Percentiles rank a stretch among this genome's conserved stretches.
These are phyloP conservation scores for Aphanomyces invadans DNA, from an alignment of 352 stramenopile genomes.

Conservation along the genomic window DNA sequence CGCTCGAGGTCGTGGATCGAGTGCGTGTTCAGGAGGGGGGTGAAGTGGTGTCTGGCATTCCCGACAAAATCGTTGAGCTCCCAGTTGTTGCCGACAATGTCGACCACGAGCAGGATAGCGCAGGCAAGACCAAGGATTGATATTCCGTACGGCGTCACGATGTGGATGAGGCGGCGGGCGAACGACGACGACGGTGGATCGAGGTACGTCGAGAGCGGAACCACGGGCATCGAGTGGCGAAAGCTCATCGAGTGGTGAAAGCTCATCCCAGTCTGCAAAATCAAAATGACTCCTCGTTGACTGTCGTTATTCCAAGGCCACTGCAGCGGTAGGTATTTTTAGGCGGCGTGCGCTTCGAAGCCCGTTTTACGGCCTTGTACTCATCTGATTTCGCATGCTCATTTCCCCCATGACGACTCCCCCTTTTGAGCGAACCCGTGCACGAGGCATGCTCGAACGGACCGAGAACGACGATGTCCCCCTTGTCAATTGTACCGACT, in stretches of 20 bases:
- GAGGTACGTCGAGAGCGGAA: not conserved
- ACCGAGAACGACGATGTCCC: too few species aligned
- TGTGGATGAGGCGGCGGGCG: not conserved
- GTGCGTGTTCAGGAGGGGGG: constrained; percentile 1
- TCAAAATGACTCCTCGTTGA: not conserved
- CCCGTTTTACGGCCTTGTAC: too few species aligned
- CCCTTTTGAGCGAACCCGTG: too few species aligned
- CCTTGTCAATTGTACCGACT: too few species aligned
- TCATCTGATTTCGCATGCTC: too few species aligned
- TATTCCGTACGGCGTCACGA: not conserved
- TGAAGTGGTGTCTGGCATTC: constrained; percentile 8
- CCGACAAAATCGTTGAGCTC: constrained; percentile 22
- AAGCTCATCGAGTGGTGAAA: not conserved
- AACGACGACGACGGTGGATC: not conserved
- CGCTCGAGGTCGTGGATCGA: not conserved
- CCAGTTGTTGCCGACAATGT: constrained; percentile 23
- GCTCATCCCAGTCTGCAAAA: too few species aligned
- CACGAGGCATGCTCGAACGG: too few species aligned
- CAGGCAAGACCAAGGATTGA: not conserved
- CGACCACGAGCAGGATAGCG: constrained; percentile 3
- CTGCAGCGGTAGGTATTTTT: too few species aligned
- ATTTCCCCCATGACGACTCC: too few species aligned
- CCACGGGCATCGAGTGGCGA: not conserved
- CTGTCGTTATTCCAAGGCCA: too few species aligned
- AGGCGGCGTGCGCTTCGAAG: too few species aligned